These are phyloP conservation scores for Gamsiella multidivaricata DNA, from an alignment of 192 early-diverging fungal species.

Conservation along the genomic window DNA sequence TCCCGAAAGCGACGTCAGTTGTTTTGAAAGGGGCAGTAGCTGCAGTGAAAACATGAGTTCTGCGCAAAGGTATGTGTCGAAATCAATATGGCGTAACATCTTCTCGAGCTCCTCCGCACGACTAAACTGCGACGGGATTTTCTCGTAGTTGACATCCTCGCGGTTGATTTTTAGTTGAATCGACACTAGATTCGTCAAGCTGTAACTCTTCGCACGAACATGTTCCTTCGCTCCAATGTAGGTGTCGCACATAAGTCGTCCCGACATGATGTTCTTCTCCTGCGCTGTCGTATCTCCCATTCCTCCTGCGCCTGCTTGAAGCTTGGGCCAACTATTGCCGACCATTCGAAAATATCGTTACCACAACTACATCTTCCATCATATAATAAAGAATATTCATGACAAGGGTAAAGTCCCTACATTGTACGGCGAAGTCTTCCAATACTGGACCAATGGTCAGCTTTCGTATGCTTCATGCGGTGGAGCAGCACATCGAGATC, in stretches of 20 bases:
- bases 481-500: slow-evolving; percentile 93
- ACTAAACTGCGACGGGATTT: slow-evolving; percentile 78
- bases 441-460: slow-evolving; percentile 86
- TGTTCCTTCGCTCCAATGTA: slow-evolving; percentile 89
- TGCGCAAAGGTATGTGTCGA: slow-evolving; percentile 83
- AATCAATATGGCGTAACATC: slow-evolving; percentile 82
- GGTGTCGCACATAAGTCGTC: slow-evolving; percentile 94
- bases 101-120: slow-evolving; percentile 67
- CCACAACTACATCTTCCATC: too few species aligned
- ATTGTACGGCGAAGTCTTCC: slow-evolving; percentile 84
- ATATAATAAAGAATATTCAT: not conserved
- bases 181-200: slow-evolving; percentile 79
- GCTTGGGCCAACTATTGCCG: slow-evolving; percentile 78
- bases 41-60: slow-evolving; percentile 92
- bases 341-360: too few species aligned
- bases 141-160: slow-evolving; percentile 86
- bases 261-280: slow-evolving; percentile 82
- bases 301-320: slow-evolving; percentile 85
- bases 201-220: slow-evolving; percentile 86
- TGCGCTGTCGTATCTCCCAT: slow-evolving; percentile 79
- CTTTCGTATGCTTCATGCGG: slow-evolving; percentile 87
- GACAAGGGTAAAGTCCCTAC: slow-evolving; percentile 40
- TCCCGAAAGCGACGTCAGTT: slow-evolving; percentile 92
- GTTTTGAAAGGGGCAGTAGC: slow-evolving; percentile 88
- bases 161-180: slow-evolving; percentile 83